Evolutionary conservation across 495 filamentous ascomycete species (phyloP).

Genomic region (Parachaetomium inaequale): DNA sequence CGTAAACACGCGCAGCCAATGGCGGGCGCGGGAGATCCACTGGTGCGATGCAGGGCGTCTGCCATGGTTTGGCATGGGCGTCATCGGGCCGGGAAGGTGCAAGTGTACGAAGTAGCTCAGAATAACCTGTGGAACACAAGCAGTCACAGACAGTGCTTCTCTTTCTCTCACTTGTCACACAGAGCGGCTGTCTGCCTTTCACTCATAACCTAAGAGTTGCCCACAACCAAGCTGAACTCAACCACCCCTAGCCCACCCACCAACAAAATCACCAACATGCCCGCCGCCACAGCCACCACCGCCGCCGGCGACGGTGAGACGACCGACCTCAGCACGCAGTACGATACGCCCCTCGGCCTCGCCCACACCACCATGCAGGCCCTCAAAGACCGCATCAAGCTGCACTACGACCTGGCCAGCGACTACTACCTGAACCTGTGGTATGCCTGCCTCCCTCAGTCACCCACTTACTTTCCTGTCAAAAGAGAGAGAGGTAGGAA

Average conservation of each 20-base stretch:
- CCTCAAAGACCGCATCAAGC: slow-evolving; percentile 55
- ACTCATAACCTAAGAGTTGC: too few relatives aligned
- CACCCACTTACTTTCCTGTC: too few relatives aligned
- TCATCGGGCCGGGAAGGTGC: neutral
- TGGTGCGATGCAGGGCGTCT: neutral
- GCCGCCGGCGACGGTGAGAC: slow-evolving; percentile 14
- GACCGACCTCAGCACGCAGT: slow-evolving; percentile 40
- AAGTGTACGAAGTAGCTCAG: neutral
- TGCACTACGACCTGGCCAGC: slow-evolving; percentile 57
- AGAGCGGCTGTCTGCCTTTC: too few relatives aligned
- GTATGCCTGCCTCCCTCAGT: slow-evolving; percentile 35
- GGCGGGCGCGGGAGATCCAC: neutral
- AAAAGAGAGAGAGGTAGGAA: too few relatives aligned
- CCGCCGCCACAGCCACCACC: neutral
- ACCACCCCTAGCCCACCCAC: neutral
- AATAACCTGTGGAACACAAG: too few relatives aligned
- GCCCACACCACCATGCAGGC: slow-evolving; percentile 51
- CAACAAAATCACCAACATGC: slow-evolving; percentile 4
- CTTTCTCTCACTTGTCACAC: too few relatives aligned
- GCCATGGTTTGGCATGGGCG: slow-evolving; percentile 3
- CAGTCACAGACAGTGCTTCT: too few relatives aligned
- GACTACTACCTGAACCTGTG: slow-evolving; percentile 53
- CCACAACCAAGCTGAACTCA: neutral
- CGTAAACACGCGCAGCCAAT: neutral
- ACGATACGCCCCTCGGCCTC: slow-evolving; percentile 48